Evolutionary conservation across 176 grass and related monocot genomes (phyloP).

Genomic region (Miscanthus lutarioriparius): DNA sequence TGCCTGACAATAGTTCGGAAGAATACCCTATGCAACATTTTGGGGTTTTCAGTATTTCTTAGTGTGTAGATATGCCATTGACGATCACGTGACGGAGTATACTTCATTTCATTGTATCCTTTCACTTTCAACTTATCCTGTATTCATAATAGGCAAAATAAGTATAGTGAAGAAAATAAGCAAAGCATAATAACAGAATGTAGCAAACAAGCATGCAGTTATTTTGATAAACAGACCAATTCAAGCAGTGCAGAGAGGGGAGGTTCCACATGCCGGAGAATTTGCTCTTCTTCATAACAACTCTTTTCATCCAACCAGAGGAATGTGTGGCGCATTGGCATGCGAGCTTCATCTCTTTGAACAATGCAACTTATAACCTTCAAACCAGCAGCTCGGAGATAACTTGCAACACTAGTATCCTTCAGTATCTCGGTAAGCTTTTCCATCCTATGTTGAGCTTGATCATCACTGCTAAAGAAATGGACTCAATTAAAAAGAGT

Average conservation of each 20-base stretch:
- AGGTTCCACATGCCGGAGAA: slow-evolving; percentile 93
- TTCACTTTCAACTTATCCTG: slow-evolving; percentile 91
- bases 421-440: slow-evolving; percentile 64
- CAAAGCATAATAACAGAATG: slow-evolving; percentile 16
- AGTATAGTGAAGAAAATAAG: slow-evolving; percentile 16
- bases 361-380: slow-evolving; percentile 83
- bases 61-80: slow-evolving; percentile 97
- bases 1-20: slow-evolving; percentile 87
- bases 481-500: slow-evolving; percentile 1
- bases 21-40: slow-evolving; percentile 84
- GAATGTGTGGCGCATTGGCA: slow-evolving; percentile 84
- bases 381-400: slow-evolving; percentile 66
- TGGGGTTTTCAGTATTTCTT: slow-evolving; percentile 60
- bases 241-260: slow-evolving; percentile 90
- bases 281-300: slow-evolving; percentile 75
- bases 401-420: slow-evolving; percentile 49
- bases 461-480: slow-evolving; percentile 67
- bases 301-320: slow-evolving; percentile 70
- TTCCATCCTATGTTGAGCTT: slow-evolving; percentile 66
- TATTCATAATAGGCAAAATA: slow-evolving; percentile 17
- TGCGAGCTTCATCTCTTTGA: slow-evolving; percentile 72
- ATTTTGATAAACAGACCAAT: slow-evolving; percentile 61
- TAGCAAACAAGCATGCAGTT: slow-evolving; percentile 13
- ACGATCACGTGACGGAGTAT: slow-evolving; percentile 92
- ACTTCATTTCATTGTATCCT: slow-evolving; percentile 82